Evolutionary conservation across 331 rosid species (phyloP), one percentile per base, ranked within the genome.

Genomic region (Rhamnella rubrinervis): DNA sequence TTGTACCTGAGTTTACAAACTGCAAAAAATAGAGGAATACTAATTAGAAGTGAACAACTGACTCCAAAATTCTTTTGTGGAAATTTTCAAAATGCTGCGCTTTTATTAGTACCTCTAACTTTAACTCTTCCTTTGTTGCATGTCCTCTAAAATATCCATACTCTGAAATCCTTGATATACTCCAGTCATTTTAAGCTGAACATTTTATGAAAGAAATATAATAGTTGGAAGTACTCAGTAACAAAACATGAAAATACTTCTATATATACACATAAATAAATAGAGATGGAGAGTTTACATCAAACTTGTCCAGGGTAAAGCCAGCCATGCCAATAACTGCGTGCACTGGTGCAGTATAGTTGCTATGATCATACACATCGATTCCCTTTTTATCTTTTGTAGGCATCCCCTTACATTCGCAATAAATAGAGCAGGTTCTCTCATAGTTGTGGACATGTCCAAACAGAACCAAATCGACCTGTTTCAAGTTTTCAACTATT

Each of bases 391-490:
- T 50, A 73, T 81, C 89, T 74, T 88, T 90, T 13, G 1, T 59
- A 58, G 98, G 96, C 84, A 85, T 62, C 62, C 84, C 90, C 57
- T 67, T 83, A 71, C 96, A 90, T 37, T 57, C 0, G 5, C 21
- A 67, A 67, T 75, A 85, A 16, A 93, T 52, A 0, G 88, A 65
- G 78, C 98, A 93, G 35, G 97, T 90, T 75, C 98, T 81, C 77
- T 93, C 97, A 62, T 90, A 93, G 60, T 84, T 90, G 70, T 93
- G 97, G 49, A 88, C 96, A 67, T 90, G 98, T 6, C 97, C 96
- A 25, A 88, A 84, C 12, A 93, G 82, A 40, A 21, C 92, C 77
- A 93, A 71, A 77, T 93, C 93, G 59, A 93, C 97, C 97, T 90
- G 73, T 82, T 71, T 55, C 75, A 70, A 47, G 25, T 68, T 83